Conservation (phyloP, 345 rosid species). For the Eucalyptus erythrocorys region DNA sequence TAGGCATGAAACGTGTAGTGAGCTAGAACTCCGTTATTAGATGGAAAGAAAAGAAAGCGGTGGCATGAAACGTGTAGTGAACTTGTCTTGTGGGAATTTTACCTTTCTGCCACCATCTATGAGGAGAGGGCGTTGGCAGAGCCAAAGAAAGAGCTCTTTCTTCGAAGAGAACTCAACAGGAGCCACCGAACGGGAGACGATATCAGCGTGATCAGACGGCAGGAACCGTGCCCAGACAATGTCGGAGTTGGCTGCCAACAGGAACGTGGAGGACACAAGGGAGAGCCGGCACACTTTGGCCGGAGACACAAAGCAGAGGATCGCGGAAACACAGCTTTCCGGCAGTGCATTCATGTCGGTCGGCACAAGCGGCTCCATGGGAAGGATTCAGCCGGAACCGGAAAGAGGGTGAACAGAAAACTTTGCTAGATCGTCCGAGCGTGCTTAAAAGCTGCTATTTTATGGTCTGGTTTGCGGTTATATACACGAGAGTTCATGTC, state of each 20-base stretch:
- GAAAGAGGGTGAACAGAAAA: not conserved
- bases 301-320: constrained; percentile 57
- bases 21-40: not conserved
- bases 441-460: not conserved
- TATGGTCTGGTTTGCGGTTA: not conserved
- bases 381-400: not conserved
- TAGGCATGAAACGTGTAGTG: not conserved
- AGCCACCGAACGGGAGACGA: constrained; percentile 4
- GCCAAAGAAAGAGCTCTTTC: constrained; percentile 14
- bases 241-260: constrained; percentile 49
- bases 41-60: not conserved
- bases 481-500: not conserved
- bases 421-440: not conserved
- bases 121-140: constrained; percentile 6
- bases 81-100: not conserved
- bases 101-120: constrained; percentile 15
- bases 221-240: constrained; percentile 42
- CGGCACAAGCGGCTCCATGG: not conserved
- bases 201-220: constrained; percentile 16
- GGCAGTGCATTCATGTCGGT: constrained; percentile 17
- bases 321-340: constrained; percentile 36
- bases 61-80: no score
- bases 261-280: constrained; percentile 28
- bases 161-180: constrained; percentile 5
- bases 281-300: constrained; percentile 33